Evolutionary conservation across 805 yeast genomes (phyloP).

Genomic region (Ogataea haglerorum): DNA sequence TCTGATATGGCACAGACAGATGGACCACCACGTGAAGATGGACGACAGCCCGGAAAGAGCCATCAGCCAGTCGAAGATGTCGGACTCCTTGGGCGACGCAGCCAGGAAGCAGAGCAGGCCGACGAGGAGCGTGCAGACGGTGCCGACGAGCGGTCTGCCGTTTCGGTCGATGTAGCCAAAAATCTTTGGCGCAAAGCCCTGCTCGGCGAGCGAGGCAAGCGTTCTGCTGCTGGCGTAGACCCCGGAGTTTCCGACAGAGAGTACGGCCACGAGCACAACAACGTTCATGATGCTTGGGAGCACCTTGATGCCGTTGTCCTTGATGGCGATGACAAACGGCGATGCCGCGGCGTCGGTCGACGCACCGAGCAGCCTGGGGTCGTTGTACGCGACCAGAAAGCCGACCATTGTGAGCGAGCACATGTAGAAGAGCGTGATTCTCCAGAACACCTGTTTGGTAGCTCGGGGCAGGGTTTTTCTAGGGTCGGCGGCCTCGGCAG

Average conservation of each 20-base stretch:
- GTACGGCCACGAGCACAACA: conserved; percentile 64
- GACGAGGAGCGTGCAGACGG: conserved; percentile 46
- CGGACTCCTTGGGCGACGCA: conserved; percentile 51
- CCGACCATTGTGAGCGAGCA: conserved; percentile 49
- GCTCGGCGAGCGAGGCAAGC: conserved; percentile 61
- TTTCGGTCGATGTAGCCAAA: conserved; percentile 66
- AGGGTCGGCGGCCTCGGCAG: conserved; percentile 56
- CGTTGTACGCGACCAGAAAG: conserved; percentile 52
- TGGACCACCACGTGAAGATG: conserved; percentile 73
- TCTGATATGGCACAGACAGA: conserved; percentile 62
- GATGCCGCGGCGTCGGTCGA: conserved; percentile 56
- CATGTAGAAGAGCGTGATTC: conserved; percentile 51
- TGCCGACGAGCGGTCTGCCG: conserved; percentile 78
- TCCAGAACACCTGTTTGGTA: conserved; percentile 56
- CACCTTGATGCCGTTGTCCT: conserved; percentile 55
- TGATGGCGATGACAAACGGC: conserved; percentile 72
- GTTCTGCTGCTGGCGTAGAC: conserved; percentile 72
- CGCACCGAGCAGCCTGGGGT: conserved; percentile 44
- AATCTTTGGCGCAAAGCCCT: conserved; percentile 60
- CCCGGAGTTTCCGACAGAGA: conserved; percentile 73
- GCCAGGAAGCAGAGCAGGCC: conserved; percentile 59
- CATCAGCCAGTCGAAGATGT: conserved; percentile 67
- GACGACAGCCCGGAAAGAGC: conserved; percentile 75
- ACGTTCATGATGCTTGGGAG: conserved; percentile 71
- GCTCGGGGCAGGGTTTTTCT: conserved; percentile 55